Conservation (phyloP, 257 asterid genomes). For the Leptodermis oblonga region DNA sequence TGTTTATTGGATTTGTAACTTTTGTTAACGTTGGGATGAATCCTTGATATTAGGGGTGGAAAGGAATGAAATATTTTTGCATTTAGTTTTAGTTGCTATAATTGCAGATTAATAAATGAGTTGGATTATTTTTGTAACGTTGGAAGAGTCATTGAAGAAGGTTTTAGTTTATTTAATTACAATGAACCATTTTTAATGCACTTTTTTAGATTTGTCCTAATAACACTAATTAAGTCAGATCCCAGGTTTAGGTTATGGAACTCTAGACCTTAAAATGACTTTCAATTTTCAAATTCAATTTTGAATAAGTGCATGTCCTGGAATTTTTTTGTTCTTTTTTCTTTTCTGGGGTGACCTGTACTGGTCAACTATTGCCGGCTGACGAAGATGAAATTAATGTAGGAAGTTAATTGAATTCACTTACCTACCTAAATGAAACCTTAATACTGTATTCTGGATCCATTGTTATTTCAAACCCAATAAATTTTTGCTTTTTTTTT, state of each 20-base stretch:
- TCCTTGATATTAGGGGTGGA: background rate
- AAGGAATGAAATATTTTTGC: background rate
- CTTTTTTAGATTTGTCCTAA: background rate
- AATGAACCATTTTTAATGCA: background rate
- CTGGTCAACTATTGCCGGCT: background rate
- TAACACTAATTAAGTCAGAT: background rate
- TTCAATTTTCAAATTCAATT: slow-evolving; percentile 1
- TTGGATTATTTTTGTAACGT: background rate
- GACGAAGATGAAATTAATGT: background rate
- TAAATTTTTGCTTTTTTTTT: background rate
- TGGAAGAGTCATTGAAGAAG: background rate
- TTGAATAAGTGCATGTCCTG: background rate
- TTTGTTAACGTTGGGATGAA: background rate
- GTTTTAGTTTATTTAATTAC: background rate
- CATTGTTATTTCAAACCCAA: background rate
- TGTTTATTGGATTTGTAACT: background rate
- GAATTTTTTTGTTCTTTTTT: background rate
- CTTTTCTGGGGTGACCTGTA: background rate
- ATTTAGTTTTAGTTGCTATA: background rate
- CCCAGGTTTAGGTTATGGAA: background rate
- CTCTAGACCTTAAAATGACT: background rate
- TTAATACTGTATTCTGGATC: background rate
- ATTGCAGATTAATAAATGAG: background rate
- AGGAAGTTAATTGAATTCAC: background rate
- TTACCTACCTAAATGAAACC: background rate